These are phyloP conservation scores for Corymbia calophylla DNA, from an alignment of 441 rosid genomes.

Conservation along the genomic window DNA sequence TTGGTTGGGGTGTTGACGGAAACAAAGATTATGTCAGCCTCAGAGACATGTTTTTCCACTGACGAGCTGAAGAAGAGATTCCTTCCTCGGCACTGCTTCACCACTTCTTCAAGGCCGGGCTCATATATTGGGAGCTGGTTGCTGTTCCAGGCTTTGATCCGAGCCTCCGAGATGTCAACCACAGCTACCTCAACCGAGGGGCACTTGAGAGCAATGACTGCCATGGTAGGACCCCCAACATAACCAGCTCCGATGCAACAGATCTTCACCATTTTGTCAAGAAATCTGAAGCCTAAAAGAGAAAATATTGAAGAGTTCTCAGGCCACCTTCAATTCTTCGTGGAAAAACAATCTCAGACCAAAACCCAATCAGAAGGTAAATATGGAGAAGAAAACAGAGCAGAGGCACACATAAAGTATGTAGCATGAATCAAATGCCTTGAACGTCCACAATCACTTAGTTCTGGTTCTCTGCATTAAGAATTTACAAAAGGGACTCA, in stretches of 20 bases:
- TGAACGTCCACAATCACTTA: background rate
- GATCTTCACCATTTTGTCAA: slow-evolving; percentile 1
- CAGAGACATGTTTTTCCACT: slow-evolving; percentile 3
- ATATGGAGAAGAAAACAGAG: background rate
- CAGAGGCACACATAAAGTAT: background rate
- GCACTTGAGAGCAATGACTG: slow-evolving; percentile 10
- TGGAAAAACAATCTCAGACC: background rate
- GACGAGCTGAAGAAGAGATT: slow-evolving; percentile 11
- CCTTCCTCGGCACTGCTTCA: slow-evolving; percentile 10
- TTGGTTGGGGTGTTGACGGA: slow-evolving; percentile 96
- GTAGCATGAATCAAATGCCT: background rate
- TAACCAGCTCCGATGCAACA: slow-evolving; percentile 17
- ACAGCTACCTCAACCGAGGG: slow-evolving; percentile 7
- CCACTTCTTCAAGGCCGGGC: slow-evolving; percentile 10
- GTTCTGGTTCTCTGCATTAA: background rate
- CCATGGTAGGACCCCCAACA: slow-evolving; percentile 15
- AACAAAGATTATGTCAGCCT: slow-evolving; percentile 9
- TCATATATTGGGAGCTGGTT: slow-evolving; percentile 9
- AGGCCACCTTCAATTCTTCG: background rate
- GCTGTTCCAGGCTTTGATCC: slow-evolving; percentile 12
- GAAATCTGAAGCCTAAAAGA: background rate
- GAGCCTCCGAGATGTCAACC: slow-evolving; percentile 9
- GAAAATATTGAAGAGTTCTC: background rate
- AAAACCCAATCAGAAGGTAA: background rate
- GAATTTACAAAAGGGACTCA: background rate